A percentile compares a stretch with the other conserved stretches of the same genome.
Conservation (phyloP, 2,329 filamentous ascomycete species). For the Dothistroma pini region DNA sequence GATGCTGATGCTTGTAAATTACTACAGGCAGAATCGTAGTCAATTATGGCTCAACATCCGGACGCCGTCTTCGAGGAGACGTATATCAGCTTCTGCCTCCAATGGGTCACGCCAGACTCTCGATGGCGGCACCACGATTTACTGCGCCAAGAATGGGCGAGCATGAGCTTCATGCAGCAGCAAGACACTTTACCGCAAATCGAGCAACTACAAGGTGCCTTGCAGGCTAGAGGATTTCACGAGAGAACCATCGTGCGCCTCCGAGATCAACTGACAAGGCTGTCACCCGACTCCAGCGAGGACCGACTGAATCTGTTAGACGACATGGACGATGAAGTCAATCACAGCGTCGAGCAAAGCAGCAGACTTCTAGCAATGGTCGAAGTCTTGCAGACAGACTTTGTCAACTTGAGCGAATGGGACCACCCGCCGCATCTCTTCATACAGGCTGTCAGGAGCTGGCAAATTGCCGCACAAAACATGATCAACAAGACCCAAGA, state of each 20-base stretch:
- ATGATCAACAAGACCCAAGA: background rate
- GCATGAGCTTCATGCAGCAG: background rate
- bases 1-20: background rate
- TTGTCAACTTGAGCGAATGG: background rate
- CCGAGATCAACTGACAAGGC: background rate
- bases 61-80: background rate
- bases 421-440: background rate
- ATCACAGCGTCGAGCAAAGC: background rate
- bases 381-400: background rate
- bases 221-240: background rate
- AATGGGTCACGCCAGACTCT: background rate
- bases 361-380: background rate
- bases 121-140: background rate
- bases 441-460: background rate
- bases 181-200: background rate
- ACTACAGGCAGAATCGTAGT: too few species aligned
- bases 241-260: background rate
- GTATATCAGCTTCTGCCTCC: background rate
- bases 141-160: background rate
- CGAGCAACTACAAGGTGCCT: background rate
- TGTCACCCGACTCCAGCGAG: background rate
- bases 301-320: background rate
- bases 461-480: background rate
- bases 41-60: background rate
- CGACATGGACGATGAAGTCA: background rate